A percentile compares a stretch with the other conserved stretches of the same genome.
phyloP scores from a whole-genome alignment of 1,284 basidiomycete genomes.

The Xerocomus amazonicus region DNA sequence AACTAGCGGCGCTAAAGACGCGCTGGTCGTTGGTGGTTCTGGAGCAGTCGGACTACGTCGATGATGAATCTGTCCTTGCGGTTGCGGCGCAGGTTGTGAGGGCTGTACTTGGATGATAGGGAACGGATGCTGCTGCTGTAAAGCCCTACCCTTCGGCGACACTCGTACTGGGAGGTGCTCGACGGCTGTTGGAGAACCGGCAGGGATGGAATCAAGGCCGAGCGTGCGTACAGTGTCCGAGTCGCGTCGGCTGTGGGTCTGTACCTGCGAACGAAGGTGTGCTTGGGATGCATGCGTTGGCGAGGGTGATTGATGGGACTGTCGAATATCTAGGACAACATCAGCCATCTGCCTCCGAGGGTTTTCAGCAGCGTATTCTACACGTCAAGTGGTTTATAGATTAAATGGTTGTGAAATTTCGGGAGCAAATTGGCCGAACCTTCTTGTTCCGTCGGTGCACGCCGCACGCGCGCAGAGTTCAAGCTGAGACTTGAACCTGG shows the following conservation, averaged over 20 bases:
- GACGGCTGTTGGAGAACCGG: constrained; percentile 40
- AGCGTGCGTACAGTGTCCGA: constrained; percentile 67
- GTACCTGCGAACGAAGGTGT: constrained; percentile 28
- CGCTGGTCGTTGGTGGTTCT: constrained; percentile 48
- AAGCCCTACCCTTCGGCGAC: constrained; percentile 23
- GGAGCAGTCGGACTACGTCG: constrained; percentile 62
- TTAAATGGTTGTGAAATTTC: constrained; percentile 4
- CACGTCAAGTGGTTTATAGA: constrained; percentile 11
- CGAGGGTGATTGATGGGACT: constrained; percentile 51
- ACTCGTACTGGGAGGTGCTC: constrained; percentile 32
- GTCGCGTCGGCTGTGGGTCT: constrained; percentile 58
- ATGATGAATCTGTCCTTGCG: constrained; percentile 38
- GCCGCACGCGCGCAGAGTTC: constrained; percentile 30
- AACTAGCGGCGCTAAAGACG: constrained; percentile 29
- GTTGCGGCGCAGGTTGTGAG: constrained; percentile 20
- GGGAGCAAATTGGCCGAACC: constrained; percentile 29
- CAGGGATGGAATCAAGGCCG: constrained; percentile 23
- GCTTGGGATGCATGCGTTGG: constrained; percentile 41
- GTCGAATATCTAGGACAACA: constrained; percentile 20
- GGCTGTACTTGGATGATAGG: constrained; percentile 28
- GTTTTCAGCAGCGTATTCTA: constrained; percentile 31
- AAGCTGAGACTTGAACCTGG: constrained; percentile 54
- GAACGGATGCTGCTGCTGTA: constrained; percentile 28
- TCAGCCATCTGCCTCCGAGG: constrained; percentile 14
- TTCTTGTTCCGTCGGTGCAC: constrained; percentile 38